These are phyloP conservation scores for Helminthosporium solani DNA, from an alignment of 2,329 filamentous ascomycete species.

Conservation along the genomic window DNA sequence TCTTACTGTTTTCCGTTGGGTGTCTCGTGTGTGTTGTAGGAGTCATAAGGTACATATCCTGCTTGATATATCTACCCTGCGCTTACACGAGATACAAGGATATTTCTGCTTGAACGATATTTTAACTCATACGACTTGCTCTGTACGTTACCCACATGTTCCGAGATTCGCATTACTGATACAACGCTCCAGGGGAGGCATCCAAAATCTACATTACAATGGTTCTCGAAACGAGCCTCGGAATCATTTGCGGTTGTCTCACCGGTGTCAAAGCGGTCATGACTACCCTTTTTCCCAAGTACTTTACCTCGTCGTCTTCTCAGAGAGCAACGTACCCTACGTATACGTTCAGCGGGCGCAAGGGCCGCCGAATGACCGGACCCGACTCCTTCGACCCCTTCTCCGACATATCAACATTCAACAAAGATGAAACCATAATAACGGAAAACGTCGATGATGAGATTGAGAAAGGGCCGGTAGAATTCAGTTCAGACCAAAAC, in stretches of 20 bases:
- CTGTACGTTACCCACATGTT: slow-evolving; percentile 16
- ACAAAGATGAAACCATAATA: slow-evolving; percentile 8
- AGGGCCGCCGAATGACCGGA: slow-evolving; percentile 3
- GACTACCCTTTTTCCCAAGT: slow-evolving; percentile 25
- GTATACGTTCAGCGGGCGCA: slow-evolving; percentile 4
- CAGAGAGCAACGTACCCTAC: slow-evolving; percentile 7
- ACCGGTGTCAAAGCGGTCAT: slow-evolving; percentile 36
- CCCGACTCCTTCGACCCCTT: slow-evolving; percentile 21
- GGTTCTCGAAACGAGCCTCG: slow-evolving; percentile 30
- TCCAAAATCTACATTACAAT: slow-evolving; percentile 23
- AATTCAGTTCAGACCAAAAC: slow-evolving; percentile 1
- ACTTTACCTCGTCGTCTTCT: slow-evolving; percentile 19
- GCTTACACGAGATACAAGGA: slow-evolving; percentile 7
- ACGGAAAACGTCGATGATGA: slow-evolving; percentile 4
- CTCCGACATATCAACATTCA: slow-evolving; percentile 11
- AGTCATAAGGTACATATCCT: slow-evolving; percentile 12
- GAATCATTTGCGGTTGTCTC: slow-evolving; percentile 35
- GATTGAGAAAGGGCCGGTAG: not conserved
- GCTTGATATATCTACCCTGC: not conserved
- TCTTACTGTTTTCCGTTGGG: slow-evolving; percentile 28
- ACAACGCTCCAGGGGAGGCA: slow-evolving; percentile 21
- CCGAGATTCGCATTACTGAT: not conserved
- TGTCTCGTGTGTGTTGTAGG: slow-evolving; percentile 31
- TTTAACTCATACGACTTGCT: slow-evolving; percentile 26
- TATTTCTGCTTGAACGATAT: slow-evolving; percentile 32